Evolutionary conservation across 495 filamentous ascomycete genomes (phyloP).

Genomic region (Glonium stellatum): DNA sequence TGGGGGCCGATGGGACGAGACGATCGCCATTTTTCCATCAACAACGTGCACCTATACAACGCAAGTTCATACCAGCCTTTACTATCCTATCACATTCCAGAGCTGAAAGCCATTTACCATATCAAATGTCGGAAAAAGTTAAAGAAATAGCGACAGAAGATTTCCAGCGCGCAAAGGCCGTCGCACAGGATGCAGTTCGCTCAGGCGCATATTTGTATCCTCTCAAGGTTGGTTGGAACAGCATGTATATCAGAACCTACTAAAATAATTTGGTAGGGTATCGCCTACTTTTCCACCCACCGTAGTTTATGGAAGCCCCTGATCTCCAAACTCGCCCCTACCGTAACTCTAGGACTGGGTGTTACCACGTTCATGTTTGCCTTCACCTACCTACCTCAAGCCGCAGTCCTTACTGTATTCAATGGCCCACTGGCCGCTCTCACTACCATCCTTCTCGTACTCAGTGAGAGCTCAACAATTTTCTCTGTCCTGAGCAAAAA

Average conservation of each 20-base stretch:
- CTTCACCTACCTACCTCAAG: constrained; percentile 86
- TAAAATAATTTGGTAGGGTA: constrained; percentile 47
- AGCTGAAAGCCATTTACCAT: not conserved
- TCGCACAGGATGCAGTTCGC: constrained; percentile 56
- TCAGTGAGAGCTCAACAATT: constrained; percentile 75
- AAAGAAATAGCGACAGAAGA: constrained; percentile 47
- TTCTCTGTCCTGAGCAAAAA: constrained; percentile 65
- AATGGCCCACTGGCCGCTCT: constrained; percentile 79
- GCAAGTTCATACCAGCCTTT: not conserved
- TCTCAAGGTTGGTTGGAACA: constrained; percentile 51
- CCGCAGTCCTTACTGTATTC: constrained; percentile 69
- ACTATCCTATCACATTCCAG: not conserved
- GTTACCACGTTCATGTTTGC: constrained; percentile 61
- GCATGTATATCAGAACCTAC: not conserved
- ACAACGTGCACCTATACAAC: too few species aligned
- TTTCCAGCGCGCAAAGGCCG: constrained; percentile 44
- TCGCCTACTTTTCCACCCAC: constrained; percentile 69
- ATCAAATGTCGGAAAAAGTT: constrained; percentile 34
- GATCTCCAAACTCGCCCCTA: constrained; percentile 56
- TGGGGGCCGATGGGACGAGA: too few species aligned
- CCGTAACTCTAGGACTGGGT: constrained; percentile 35
- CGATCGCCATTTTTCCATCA: too few species aligned
- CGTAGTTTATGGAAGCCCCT: constrained; percentile 60
- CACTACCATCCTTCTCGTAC: constrained; percentile 66
- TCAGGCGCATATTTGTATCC: constrained; percentile 83